Conservation (phyloP, 768 basidiomycete genomes). For the Collybia sordida region DNA sequence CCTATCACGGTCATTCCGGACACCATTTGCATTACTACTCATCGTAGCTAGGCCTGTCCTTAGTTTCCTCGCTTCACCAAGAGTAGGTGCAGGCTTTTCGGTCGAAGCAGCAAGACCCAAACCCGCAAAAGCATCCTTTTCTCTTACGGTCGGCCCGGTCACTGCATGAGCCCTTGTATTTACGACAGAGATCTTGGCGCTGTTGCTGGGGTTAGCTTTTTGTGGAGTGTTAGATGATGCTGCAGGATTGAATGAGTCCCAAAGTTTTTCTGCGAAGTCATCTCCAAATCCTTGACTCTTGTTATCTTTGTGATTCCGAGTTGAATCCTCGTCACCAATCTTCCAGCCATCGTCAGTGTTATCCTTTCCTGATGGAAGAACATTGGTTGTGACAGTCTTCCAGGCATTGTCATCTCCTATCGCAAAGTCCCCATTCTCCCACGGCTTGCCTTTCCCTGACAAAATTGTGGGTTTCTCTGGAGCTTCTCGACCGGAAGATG, state of each 20-base stretch:
- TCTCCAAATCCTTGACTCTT: slow-evolving; percentile 59
- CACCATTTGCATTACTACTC: slow-evolving; percentile 27
- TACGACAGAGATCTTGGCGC: slow-evolving; percentile 11
- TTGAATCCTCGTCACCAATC: slow-evolving; percentile 22
- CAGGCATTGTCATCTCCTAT: slow-evolving; percentile 48
- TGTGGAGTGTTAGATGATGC: slow-evolving; percentile 16
- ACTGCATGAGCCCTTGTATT: slow-evolving; percentile 5
- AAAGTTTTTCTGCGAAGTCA: slow-evolving; percentile 58
- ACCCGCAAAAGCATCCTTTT: slow-evolving; percentile 80
- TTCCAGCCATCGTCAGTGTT: slow-evolving; percentile 40
- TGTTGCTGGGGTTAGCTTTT: slow-evolving; percentile 13
- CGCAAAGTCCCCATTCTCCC: slow-evolving; percentile 26
- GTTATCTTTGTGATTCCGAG: slow-evolving; percentile 15
- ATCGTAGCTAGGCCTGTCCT: slow-evolving; percentile 69
- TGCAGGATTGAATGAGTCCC: slow-evolving; percentile 46
- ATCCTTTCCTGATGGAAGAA: slow-evolving; percentile 15
- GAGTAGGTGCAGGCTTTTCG: slow-evolving; percentile 56
- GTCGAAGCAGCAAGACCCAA: slow-evolving; percentile 51
- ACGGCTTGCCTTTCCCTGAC: slow-evolving; percentile 1
- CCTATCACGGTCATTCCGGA: slow-evolving; percentile 29
- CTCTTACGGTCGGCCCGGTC: slow-evolving; percentile 13
- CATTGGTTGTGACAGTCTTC: slow-evolving; percentile 36
- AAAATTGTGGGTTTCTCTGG: slow-evolving; percentile 23
- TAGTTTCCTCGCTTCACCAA: slow-evolving; percentile 73
- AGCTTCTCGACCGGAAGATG: slow-evolving; percentile 33